These are phyloP conservation scores for Fraxinus anomala DNA, from an alignment of 257 asterid genomes.

Conservation along the genomic window DNA sequence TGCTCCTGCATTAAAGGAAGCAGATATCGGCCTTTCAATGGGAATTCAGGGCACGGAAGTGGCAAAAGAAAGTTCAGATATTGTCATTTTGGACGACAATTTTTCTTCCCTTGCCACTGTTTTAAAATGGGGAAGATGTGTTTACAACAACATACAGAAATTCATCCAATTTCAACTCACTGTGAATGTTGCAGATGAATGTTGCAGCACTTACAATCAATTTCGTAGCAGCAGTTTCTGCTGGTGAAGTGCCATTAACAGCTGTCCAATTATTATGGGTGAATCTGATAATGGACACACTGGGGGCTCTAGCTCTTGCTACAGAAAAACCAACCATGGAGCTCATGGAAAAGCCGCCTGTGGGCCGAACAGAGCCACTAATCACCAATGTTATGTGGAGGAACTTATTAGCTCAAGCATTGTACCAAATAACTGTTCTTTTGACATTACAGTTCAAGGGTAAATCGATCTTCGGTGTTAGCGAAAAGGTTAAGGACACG, in stretches of 20 bases:
- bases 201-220: slow-evolving; percentile 58
- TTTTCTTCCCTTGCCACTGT: slow-evolving; percentile 64
- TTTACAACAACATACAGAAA: slow-evolving; percentile 66
- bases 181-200: slow-evolving; percentile 48
- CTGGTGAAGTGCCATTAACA: slow-evolving; percentile 65
- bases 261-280: slow-evolving; percentile 63
- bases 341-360: slow-evolving; percentile 47
- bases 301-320: slow-evolving; percentile 54
- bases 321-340: slow-evolving; percentile 52
- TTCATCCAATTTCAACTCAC: slow-evolving; percentile 75
- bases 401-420: slow-evolving; percentile 44
- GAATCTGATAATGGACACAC: slow-evolving; percentile 50
- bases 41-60: slow-evolving; percentile 77
- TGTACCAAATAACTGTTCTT: slow-evolving; percentile 43
- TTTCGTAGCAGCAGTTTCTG: slow-evolving; percentile 60
- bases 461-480: slow-evolving; percentile 34
- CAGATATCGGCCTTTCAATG: slow-evolving; percentile 73
- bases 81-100: slow-evolving; percentile 66
- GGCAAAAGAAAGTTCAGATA: slow-evolving; percentile 71
- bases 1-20: slow-evolving; percentile 72
- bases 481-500: slow-evolving; percentile 37
- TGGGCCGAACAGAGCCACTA: slow-evolving; percentile 46
- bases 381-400: slow-evolving; percentile 59
- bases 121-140: slow-evolving; percentile 52
- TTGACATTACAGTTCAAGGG: slow-evolving; percentile 47